Evolutionary conservation across 2,329 filamentous ascomycete species (phyloP), one percentile per base, ranked within the genome.

Genomic region (Teratosphaeriaceae sp.): DNA sequence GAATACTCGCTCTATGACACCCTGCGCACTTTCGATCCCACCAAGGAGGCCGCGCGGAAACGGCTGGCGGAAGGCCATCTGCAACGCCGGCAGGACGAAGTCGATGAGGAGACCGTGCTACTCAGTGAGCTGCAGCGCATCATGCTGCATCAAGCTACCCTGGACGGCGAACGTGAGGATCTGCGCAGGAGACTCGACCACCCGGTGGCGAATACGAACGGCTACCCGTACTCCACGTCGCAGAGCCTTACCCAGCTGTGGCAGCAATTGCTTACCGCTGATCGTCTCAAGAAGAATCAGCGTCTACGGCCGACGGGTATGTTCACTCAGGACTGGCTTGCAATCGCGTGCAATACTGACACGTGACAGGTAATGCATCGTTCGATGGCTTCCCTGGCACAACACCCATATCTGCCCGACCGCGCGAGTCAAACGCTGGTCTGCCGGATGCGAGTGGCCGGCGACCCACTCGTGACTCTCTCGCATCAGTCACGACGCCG

Each of bases 71-170:
- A 85, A 50, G 80, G 84, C 38, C 79, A 89, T 36, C 76, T 97
- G 51, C 79, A 82, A 37, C 79, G 92, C 30, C 85, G 83, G 7
- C 82, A 82, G 49, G 88, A 95, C 50, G 90, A 98, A 65, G 85
- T 90, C 20, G 82, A 86, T 49, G 92, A 98, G 63, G 92, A 98
- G 66, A 85, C 94, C 55, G 84, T 87, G 24, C 70, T 98, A 2
- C 75, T 98, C 15, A 76, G 90, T 45, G 92, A 98, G 61, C 79
- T 98, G 43, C 88, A 94, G 59, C 84, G 92, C 46, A 97, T 98
- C 52, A 79, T 94, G 58, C 82, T 85, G 49, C 82, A 88, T 47
- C 86, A 89, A 51, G 85, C 92, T 53, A 82, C 80, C 44, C 84
- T 97, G 59, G 87, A 94, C 60, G 82, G 87, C 52, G 88, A 96